A percentile compares a stretch with the other conserved stretches of the same genome.
Evolutionary conservation across 495 filamentous ascomycete genomes (phyloP).

Genomic region (Neurospora sp.): DNA sequence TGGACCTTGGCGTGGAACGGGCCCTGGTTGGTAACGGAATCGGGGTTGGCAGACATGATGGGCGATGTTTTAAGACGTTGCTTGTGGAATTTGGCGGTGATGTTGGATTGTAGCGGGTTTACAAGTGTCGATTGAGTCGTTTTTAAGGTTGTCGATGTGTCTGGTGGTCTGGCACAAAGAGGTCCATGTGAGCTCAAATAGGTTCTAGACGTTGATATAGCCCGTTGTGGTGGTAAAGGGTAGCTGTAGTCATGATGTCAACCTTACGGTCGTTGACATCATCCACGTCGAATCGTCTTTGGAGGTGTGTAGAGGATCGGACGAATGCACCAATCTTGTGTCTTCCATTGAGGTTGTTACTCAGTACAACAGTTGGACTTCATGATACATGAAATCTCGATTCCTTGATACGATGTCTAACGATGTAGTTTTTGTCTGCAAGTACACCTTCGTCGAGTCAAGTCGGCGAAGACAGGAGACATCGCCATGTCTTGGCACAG

Average conservation of each 20-base stretch:
- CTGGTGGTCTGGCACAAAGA: not conserved
- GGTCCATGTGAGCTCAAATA: conserved; percentile 13
- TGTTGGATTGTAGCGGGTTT: not conserved
- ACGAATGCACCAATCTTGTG: not conserved
- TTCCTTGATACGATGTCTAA: not conserved
- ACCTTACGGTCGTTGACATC: not conserved
- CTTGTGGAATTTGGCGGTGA: not conserved
- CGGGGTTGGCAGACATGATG: conserved; percentile 47
- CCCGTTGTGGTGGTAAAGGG: not conserved
- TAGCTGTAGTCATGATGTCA: not conserved
- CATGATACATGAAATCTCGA: not conserved
- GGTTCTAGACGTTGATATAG: not conserved
- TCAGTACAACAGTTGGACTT: not conserved
- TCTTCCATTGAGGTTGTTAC: not conserved
- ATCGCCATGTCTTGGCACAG: not conserved
- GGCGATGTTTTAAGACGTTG: not conserved
- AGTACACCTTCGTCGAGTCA: not conserved
- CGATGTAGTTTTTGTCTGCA: not conserved
- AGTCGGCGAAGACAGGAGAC: not conserved
- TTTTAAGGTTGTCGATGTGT: not conserved
- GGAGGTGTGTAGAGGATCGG: not conserved
- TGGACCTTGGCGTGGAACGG: conserved; percentile 44
- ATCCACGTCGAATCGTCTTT: not conserved
- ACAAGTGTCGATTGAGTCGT: not conserved
- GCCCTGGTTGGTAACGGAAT: conserved; percentile 46